Percentiles rank a stretch among this genome's conserved stretches.
phyloP scores from a whole-genome alignment of 2,329 filamentous ascomycete genomes.

The Talaromyces amestolkiae region DNA sequence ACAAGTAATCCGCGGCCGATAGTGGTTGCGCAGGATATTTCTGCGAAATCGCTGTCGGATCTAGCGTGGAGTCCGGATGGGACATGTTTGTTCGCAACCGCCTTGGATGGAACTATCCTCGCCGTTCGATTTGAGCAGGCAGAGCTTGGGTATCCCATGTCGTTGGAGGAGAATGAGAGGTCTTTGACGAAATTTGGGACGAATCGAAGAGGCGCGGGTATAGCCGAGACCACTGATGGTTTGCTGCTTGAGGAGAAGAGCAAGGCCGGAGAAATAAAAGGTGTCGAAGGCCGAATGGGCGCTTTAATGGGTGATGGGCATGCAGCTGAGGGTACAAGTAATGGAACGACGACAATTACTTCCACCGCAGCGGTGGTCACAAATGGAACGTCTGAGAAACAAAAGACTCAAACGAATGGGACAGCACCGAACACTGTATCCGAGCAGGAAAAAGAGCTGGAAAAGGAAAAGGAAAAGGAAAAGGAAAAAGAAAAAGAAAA shows the following conservation, averaged over 20 bases:
- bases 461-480: slow-evolving; percentile 29
- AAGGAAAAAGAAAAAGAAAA: slow-evolving; percentile 41
- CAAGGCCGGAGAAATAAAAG: slow-evolving; percentile 84
- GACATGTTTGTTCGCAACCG: slow-evolving; percentile 78
- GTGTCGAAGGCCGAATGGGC: slow-evolving; percentile 92
- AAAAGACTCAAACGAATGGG: slow-evolving; percentile 40
- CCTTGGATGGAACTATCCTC: slow-evolving; percentile 84
- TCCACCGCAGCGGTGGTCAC: slow-evolving; percentile 24
- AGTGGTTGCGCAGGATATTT: slow-evolving; percentile 83
- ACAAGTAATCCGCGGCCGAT: slow-evolving; percentile 91
- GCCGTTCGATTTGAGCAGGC: slow-evolving; percentile 77
- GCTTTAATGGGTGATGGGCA: slow-evolving; percentile 90
- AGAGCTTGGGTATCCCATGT: slow-evolving; percentile 85
- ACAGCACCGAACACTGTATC: slow-evolving; percentile 29
- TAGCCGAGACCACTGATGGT: slow-evolving; percentile 88
- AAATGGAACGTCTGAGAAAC: slow-evolving; percentile 44
- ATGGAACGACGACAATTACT: slow-evolving; percentile 40
- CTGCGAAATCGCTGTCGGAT: slow-evolving; percentile 89
- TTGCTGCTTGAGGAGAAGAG: slow-evolving; percentile 84
- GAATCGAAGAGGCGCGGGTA: slow-evolving; percentile 81
- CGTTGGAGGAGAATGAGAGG: slow-evolving; percentile 85
- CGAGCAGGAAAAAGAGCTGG: slow-evolving; percentile 33
- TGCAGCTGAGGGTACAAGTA: slow-evolving; percentile 51
- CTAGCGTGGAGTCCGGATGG: slow-evolving; percentile 92
- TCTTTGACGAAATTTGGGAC: slow-evolving; percentile 89